Evolutionary conservation across 2,329 filamentous ascomycete genomes (phyloP).

Genomic region (Fusarium sp.): DNA sequence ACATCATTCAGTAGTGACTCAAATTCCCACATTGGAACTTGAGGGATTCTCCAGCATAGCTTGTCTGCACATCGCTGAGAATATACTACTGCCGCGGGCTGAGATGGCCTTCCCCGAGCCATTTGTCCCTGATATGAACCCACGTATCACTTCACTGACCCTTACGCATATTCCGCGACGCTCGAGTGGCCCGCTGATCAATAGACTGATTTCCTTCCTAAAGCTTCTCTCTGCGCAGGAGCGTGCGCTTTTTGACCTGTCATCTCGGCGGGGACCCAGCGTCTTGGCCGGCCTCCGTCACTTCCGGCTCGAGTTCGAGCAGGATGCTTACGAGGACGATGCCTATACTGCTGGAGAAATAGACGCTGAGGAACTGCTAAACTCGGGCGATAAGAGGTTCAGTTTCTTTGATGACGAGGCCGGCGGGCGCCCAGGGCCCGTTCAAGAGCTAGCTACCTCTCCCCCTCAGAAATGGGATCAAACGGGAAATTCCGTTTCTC

Average conservation of each 20-base stretch:
- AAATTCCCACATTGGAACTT: conserved; percentile 57
- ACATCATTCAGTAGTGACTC: conserved; percentile 69
- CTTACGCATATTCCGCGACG: conserved; percentile 64
- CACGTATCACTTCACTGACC: conserved; percentile 61
- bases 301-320: conserved; percentile 64
- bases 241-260: conserved; percentile 50
- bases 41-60: conserved; percentile 49
- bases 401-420: conserved; percentile 54
- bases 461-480: conserved; percentile 5
- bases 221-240: conserved; percentile 60
- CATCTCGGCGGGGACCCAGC: conserved; percentile 51
- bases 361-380: conserved; percentile 56
- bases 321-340: conserved; percentile 52
- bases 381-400: conserved; percentile 51
- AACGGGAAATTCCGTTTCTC: not conserved
- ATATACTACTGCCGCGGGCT: conserved; percentile 52
- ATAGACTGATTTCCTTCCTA: conserved; percentile 60
- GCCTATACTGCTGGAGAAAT: conserved; percentile 47
- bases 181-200: conserved; percentile 60
- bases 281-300: conserved; percentile 62
- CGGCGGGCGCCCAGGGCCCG: conserved; percentile 9
- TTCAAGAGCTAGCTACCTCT: not conserved
- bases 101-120: conserved; percentile 57
- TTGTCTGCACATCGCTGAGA: conserved; percentile 57
- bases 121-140: conserved; percentile 66